Base-by-base conservation (phyloP, 805 yeast species). In the Metschnikowia santaceciliae region DNA sequence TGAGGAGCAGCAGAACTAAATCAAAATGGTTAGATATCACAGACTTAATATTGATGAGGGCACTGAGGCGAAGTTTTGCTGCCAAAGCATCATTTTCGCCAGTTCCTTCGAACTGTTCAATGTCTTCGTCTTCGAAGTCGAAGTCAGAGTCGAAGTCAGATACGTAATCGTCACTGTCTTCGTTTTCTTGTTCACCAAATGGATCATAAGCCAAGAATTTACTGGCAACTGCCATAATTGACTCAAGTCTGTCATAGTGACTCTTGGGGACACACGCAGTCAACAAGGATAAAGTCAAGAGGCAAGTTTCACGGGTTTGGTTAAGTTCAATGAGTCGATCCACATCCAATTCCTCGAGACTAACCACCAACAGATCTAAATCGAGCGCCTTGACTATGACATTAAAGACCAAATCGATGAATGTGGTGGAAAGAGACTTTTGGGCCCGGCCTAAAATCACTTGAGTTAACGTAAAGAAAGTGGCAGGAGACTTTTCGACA, bases 11-110 rank as follows among this genome's bases (percentile, higher is more conserved):
- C 5, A 72, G 64, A 15, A 81, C 58, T 1, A 62, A 50, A 1
- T 53, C 48, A 2, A 83, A 80, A 47, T 68, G 70, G 1, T 61
- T 55, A 2, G 59, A 60, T n/a, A 78, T 65, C 13, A 79, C 50
- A 0, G 74, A 60, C 15, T 72, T 63, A 6, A 78, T 59, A 33
- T 82, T 59, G 32, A 66, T 68, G 6, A 80, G 72, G 0, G 88
- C 67, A 48, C 76, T 77, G 39, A 79, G 69, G 52, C 94, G 70
- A 17, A 87, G 66, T 55, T 80, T 83, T 86, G 91, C 84, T 1
- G 85, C 76, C 7, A 72, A 67, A 7, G 71, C 75, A 48, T 73
- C 74, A 48, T 65, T 65, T 40, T 70, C 72, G 47, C 71, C 73
- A 48, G 79, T 85, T 17, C 61, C 64, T 10, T 55, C 59, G 15